These are phyloP conservation scores for Cytospora mali DNA, from an alignment of 2,329 filamentous ascomycete genomes.

Conservation along the genomic window DNA sequence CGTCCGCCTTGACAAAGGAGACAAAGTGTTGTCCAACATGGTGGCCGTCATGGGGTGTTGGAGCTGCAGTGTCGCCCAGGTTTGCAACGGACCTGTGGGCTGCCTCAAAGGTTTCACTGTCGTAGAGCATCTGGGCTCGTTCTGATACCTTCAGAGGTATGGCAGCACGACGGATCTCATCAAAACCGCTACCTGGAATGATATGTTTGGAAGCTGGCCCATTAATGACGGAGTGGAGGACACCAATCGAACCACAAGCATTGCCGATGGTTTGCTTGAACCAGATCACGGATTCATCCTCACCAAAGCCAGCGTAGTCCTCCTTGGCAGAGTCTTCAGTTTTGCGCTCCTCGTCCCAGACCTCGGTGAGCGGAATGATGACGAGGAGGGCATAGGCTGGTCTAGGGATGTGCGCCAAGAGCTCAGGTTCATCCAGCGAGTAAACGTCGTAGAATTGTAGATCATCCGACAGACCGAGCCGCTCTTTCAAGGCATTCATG, in stretches of 20 bases:
- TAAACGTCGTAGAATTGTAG: conserved; percentile 82
- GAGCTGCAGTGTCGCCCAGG: conserved; percentile 68
- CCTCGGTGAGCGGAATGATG: conserved; percentile 68
- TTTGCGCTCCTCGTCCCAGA: conserved; percentile 40
- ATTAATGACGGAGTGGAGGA: conserved; percentile 75
- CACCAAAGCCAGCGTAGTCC: conserved; percentile 45
- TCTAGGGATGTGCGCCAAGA: conserved; percentile 76
- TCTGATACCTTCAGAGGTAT: conserved; percentile 61
- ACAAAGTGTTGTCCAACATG: conserved; percentile 76
- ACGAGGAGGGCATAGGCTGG: conserved; percentile 77
- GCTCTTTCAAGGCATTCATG: conserved; percentile 71
- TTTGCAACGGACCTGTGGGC: conserved; percentile 72
- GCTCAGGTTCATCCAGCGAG: conserved; percentile 74
- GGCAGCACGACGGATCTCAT: conserved; percentile 62
- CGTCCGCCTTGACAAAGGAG: conserved; percentile 71
- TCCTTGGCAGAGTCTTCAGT: conserved; percentile 62
- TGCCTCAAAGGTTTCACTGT: conserved; percentile 68
- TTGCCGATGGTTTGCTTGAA: conserved; percentile 85
- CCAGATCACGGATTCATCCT: conserved; percentile 71
- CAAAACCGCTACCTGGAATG: conserved; percentile 54
- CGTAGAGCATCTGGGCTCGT: conserved; percentile 71
- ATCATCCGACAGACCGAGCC: conserved; percentile 68
- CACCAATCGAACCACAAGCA: conserved; percentile 77
- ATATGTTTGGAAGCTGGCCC: conserved; percentile 62
- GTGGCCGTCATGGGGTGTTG: conserved; percentile 54